Base-by-base conservation (phyloP, 306 rosid species). In the Lagenaria siceraria region DNA sequence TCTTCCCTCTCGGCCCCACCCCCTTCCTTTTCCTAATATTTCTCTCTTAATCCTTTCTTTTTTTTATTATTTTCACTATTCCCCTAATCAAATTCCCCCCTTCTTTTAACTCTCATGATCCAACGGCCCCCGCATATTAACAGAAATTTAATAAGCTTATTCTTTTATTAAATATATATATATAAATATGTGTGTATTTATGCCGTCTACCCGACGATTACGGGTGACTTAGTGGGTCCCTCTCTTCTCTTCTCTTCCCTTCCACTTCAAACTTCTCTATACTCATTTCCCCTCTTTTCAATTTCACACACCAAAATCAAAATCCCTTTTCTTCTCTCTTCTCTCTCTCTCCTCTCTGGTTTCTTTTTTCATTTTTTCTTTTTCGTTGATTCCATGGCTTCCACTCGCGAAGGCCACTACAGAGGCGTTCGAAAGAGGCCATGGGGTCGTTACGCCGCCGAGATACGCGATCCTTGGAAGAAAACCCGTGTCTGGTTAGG, bases 361-460 rank as follows among this genome's bases (percentile, higher is more conserved):
- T 9, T 8, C 25, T 25, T 7, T 4, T 29, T 52, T 49, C 6
- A 13, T 15, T 49, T 49, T 48, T 17, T 6, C 18, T 51, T 2
- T 51, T 51, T 17, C 8, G 7, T 51, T 17, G 2, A 1, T 51
- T 17, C 55, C 25, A 90, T 88, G 97, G 90, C 95, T 29, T 87
- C 96, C 29, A 81, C 95, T 4, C 89, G 92, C 0, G 95, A 90
- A 60, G 91, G 90, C 9, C 97, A 90, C 85, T 95, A 89, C 87
- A 82, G 99, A 74, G 99, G 99, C 0, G 99, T 95, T 0, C 55
- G 99, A 3, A 95, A 95, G 96, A 78, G 99, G 77, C 99, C 99
- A 0, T 95, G 99, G 99, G 99, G 99, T 2, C 90, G 99, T 19
- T 95, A 95, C 82, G 99, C 99, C 0, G 99, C 99, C 0, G 99